phyloP scores from a whole-genome alignment of 2,329 filamentous ascomycete species.

The Zarea fungicola region DNA sequence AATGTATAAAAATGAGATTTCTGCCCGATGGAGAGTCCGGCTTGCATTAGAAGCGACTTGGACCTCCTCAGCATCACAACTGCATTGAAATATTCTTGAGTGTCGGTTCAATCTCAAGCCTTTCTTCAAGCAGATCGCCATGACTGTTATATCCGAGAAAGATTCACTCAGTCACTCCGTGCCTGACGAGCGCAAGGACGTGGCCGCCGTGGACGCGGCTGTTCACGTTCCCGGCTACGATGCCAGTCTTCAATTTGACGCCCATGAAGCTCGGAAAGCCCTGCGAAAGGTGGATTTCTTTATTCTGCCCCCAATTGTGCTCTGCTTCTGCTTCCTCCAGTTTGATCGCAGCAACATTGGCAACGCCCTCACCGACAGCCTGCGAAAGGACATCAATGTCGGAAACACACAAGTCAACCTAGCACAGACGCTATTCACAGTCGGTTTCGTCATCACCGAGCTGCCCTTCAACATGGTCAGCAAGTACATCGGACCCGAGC shows the following conservation, averaged over 20 bases:
- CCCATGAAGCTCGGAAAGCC: conserved; percentile 16
- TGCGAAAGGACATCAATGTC: conserved; percentile 43
- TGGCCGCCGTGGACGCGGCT: conserved; percentile 16
- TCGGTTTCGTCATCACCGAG: conserved; percentile 44
- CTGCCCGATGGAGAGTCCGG: not conserved
- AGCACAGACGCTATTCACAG: conserved; percentile 45
- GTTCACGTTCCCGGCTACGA: conserved; percentile 23
- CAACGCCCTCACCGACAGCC: conserved; percentile 47
- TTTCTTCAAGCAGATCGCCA: not conserved
- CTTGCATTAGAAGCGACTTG: not conserved
- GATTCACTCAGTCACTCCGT: not conserved
- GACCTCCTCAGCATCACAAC: not conserved
- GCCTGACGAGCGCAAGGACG: conserved; percentile 9
- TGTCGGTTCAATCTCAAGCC: not conserved
- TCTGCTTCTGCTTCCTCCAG: conserved; percentile 29
- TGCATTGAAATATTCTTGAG: not conserved
- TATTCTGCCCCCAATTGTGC: conserved; percentile 25
- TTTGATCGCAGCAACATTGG: conserved; percentile 37
- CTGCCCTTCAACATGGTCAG: conserved; percentile 26
- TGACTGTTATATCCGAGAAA: not conserved
- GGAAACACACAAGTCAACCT: conserved; percentile 47
- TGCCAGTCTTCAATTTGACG: conserved; percentile 12
- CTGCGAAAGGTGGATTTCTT: conserved; percentile 22
- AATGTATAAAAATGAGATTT: conserved; percentile 2
- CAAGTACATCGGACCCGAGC: conserved; percentile 22